Conservation (phyloP, 805 yeast species). For the Wickerhamiella lipophila region DNA sequence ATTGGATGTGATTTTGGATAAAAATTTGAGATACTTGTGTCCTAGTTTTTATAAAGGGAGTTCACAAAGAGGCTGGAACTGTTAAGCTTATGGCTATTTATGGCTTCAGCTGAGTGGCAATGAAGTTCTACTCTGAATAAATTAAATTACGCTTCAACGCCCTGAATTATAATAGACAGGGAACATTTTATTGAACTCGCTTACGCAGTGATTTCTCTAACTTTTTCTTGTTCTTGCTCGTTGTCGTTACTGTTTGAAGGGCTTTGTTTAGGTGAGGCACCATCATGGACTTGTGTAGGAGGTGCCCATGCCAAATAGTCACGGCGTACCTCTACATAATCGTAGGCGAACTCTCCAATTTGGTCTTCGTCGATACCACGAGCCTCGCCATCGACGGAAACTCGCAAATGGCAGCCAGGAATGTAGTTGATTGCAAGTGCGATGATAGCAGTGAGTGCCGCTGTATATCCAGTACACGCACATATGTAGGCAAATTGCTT, state of each 20-base stretch:
- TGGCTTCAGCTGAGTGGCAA: too few relatives aligned
- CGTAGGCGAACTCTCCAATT: conserved; percentile 98
- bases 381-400: conserved; percentile 73
- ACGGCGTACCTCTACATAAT: conserved; percentile 90
- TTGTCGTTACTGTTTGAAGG: conserved; percentile 5
- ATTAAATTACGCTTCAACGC: not conserved
- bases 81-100: too few relatives aligned
- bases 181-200: not conserved
- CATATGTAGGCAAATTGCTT: conserved; percentile 73
- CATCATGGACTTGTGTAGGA: conserved; percentile 19
- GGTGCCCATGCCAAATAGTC: conserved; percentile 46
- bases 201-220: not conserved
- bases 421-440: conserved; percentile 62
- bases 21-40: too few relatives aligned
- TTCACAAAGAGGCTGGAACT: too few relatives aligned
- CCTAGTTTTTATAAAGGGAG: too few relatives aligned
- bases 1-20: too few relatives aligned
- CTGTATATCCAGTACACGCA: conserved; percentile 64
- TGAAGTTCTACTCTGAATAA: not conserved
- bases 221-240: conserved; percentile 6
- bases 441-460: conserved; percentile 62
- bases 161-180: not conserved
- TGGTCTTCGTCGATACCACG: conserved; percentile 92
- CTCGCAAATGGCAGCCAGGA: conserved; percentile 73
- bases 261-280: not conserved